phyloP scores from a whole-genome alignment of 805 yeast species.

The Cyberlindnera euphorbiiphila region DNA sequence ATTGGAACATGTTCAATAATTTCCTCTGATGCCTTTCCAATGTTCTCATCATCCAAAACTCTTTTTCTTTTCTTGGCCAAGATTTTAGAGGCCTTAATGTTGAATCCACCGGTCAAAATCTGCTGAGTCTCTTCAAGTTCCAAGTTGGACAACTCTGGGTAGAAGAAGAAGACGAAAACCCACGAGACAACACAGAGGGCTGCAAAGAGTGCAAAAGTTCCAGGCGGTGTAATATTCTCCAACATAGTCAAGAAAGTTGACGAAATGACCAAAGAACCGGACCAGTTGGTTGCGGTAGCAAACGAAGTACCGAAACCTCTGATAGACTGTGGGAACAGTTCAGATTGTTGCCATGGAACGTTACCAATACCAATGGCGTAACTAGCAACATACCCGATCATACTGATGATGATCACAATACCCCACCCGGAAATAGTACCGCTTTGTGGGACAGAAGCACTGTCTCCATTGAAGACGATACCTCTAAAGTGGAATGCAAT shows the following conservation, averaged over 20 bases:
- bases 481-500: conserved; percentile 87
- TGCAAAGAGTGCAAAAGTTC: conserved; percentile 89
- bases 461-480: conserved; percentile 48
- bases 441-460: conserved; percentile 34
- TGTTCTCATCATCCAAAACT: conserved; percentile 23
- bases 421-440: conserved; percentile 74
- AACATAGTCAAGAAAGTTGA: conserved; percentile 93
- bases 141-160: conserved; percentile 89
- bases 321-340: conserved; percentile 88
- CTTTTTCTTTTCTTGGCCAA: conserved; percentile 44
- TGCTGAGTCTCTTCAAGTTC: conserved; percentile 89
- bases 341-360: conserved; percentile 98
- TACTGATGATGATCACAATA: conserved; percentile 74
- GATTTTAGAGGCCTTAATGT: conserved; percentile 60
- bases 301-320: conserved; percentile 89
- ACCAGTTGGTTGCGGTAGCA: conserved; percentile 94
- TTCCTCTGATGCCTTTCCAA: conserved; percentile 27
- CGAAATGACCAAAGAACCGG: conserved; percentile 87
- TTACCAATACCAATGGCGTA: conserved; percentile 96
- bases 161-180: conserved; percentile 73
- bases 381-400: conserved; percentile 83
- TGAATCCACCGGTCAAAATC: conserved; percentile 79
- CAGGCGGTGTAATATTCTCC: conserved; percentile 88
- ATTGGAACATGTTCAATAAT: conserved; percentile 22
- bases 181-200: conserved; percentile 71